These are phyloP conservation scores for Colletotrichum sp. DNA, from an alignment of 2,329 filamentous ascomycete genomes.

Conservation along the genomic window DNA sequence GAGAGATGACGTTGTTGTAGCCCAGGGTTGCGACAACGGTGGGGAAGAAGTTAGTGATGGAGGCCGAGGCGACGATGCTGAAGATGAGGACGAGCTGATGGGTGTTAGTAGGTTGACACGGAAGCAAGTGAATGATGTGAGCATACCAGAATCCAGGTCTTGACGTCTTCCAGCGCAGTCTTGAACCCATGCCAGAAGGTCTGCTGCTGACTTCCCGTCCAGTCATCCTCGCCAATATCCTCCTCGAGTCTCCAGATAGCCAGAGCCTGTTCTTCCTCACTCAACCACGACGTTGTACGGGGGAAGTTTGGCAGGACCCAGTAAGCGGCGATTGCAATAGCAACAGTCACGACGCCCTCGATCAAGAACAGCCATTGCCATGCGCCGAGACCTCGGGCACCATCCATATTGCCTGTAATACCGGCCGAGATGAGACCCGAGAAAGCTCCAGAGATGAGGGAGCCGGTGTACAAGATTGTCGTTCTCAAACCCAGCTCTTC, in stretches of 20 bases:
- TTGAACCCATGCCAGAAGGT: conserved; percentile 59
- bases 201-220: conserved; percentile 60
- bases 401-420: conserved; percentile 70
- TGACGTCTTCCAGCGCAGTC: conserved; percentile 61
- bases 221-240: conserved; percentile 70
- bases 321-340: conserved; percentile 60
- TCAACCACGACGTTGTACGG: conserved; percentile 25
- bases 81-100: conserved; percentile 58
- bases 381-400: conserved; percentile 57
- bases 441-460: conserved; percentile 74
- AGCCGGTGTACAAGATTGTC: conserved; percentile 70
- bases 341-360: conserved; percentile 69
- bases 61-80: conserved; percentile 59
- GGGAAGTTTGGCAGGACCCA: conserved; percentile 74
- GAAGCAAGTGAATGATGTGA: not conserved
- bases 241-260: conserved; percentile 67
- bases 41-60: conserved; percentile 73
- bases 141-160: conserved; percentile 63
- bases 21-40: conserved; percentile 72
- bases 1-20: conserved; percentile 63
- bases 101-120: not conserved
- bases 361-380: conserved; percentile 76
- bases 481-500: conserved; percentile 71
- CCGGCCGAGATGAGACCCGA: conserved; percentile 69
- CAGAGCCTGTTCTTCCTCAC: conserved; percentile 48